Evolutionary conservation across 2,329 filamentous ascomycete species (phyloP).

Genomic region (Exophiala sideris): DNA sequence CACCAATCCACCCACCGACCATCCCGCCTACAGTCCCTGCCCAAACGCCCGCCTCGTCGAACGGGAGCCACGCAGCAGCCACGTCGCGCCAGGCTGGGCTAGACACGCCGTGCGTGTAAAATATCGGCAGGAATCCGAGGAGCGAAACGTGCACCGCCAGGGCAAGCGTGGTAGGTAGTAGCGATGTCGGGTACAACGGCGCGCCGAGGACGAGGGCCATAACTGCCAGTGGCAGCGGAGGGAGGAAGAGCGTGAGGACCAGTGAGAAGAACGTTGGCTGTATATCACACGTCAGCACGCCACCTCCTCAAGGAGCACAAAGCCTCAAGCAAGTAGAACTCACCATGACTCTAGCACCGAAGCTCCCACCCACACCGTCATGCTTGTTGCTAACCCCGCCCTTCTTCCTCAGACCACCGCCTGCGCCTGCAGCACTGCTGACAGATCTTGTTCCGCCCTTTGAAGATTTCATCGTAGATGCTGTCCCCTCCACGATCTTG

Average conservation of each 20-base stretch:
- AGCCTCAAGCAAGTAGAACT: constrained; percentile 2
- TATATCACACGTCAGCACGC: neutral
- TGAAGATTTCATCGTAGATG: neutral
- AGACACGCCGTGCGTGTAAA: constrained; percentile 83
- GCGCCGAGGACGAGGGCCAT: constrained; percentile 77
- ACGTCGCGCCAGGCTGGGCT: constrained; percentile 65
- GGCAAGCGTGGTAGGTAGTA: constrained; percentile 73
- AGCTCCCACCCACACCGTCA: constrained; percentile 17
- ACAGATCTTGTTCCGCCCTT: constrained; percentile 8
- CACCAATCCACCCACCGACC: constrained; percentile 86
- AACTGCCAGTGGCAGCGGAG: constrained; percentile 56
- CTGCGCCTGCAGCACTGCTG: constrained; percentile 8
- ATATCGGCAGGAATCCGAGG: constrained; percentile 71
- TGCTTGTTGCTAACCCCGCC: constrained; percentile 5
- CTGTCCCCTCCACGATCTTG: constrained; percentile 21
- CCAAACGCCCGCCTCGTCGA: constrained; percentile 72
- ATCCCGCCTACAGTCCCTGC: constrained; percentile 75
- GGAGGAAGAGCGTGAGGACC: constrained; percentile 51
- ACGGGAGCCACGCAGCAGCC: constrained; percentile 65
- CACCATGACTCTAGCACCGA: constrained; percentile 28
- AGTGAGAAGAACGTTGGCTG: constrained; percentile 53
- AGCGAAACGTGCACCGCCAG: constrained; percentile 78
- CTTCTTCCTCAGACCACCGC: constrained; percentile 26
- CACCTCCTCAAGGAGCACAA: neutral
- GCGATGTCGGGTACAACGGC: constrained; percentile 67